Evolutionary conservation across 2,329 filamentous ascomycete genomes (phyloP).

Genomic region (Phyllosticta paracitricarpa): DNA sequence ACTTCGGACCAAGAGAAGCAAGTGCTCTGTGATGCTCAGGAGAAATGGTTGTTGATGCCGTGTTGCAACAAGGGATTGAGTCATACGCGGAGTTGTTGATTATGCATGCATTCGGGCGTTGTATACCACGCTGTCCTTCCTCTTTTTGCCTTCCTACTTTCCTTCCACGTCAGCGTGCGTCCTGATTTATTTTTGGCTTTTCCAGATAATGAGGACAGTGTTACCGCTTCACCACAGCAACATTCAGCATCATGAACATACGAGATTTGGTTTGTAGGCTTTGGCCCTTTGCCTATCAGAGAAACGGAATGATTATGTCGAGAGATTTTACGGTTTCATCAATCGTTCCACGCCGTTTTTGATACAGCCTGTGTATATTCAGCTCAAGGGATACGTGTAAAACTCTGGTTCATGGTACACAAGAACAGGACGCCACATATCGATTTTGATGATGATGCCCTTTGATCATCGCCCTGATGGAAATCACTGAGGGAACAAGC

Average conservation of each 20-base stretch:
- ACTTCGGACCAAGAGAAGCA: not conserved
- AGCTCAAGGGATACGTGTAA: too few species aligned
- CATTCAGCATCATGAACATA: not conserved
- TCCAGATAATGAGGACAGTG: not conserved
- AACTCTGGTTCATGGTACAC: too few species aligned
- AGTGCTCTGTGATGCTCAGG: not conserved
- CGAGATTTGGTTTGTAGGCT: not conserved
- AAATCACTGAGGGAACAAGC: too few species aligned
- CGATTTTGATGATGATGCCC: too few species aligned
- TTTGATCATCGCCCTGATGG: too few species aligned
- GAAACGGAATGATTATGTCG: not conserved
- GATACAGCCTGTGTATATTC: not conserved
- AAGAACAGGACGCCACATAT: too few species aligned
- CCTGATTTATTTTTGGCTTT: not conserved
- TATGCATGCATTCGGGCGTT: conserved; percentile 9
- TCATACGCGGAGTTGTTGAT: not conserved
- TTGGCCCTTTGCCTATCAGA: not conserved
- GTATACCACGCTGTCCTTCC: conserved; percentile 9
- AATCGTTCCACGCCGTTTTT: not conserved
- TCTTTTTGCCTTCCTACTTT: not conserved
- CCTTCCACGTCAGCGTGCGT: not conserved
- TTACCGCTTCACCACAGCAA: not conserved
- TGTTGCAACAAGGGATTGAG: not conserved
- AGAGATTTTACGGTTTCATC: not conserved
- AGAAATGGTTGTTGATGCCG: not conserved